Percentiles rank a stretch among this genome's conserved stretches.
Conservation (phyloP, 495 filamentous ascomycete genomes). For the Filosporella fistucella region DNA sequence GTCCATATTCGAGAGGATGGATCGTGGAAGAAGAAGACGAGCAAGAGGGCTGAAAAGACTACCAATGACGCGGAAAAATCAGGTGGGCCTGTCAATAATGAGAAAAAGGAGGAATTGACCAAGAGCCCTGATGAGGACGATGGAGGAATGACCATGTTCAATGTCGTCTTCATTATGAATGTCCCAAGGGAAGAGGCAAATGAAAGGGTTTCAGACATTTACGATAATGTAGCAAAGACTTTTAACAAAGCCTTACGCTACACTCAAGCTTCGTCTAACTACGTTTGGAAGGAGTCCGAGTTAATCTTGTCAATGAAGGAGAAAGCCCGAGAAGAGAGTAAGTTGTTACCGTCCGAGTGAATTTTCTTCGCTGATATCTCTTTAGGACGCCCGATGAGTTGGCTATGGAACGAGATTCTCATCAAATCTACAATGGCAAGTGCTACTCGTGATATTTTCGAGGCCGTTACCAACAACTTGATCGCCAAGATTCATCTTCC, state of each 20-base stretch:
- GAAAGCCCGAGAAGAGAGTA: conserved; percentile 72
- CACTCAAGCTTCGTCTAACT: conserved; percentile 80
- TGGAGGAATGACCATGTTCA: conserved; percentile 85
- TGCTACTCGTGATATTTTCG: conserved; percentile 76
- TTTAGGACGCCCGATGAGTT: conserved; percentile 48
- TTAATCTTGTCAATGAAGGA: conserved; percentile 72
- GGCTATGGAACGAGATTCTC: conserved; percentile 66
- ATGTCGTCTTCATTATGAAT: conserved; percentile 87
- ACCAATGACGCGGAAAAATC: conserved; percentile 21
- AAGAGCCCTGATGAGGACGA: conserved; percentile 29
- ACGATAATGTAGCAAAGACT: conserved; percentile 82
- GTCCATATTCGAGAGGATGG: conserved; percentile 85
- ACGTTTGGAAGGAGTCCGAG: conserved; percentile 83
- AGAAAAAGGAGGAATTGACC: conserved; percentile 33
- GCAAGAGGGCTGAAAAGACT: conserved; percentile 35
- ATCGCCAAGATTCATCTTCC: conserved; percentile 60
- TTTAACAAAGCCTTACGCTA: conserved; percentile 85
- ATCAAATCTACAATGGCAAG: conserved; percentile 73
- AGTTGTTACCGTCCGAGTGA: conserved; percentile 19
- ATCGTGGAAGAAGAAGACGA: conserved; percentile 74
- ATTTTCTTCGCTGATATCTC: conserved; percentile 3
- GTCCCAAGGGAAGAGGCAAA: conserved; percentile 73
- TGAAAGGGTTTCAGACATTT: conserved; percentile 70
- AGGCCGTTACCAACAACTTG: conserved; percentile 72
- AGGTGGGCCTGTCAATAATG: conserved; percentile 25